These are phyloP conservation scores for Candolleomyces efflorescens DNA, from an alignment of 768 basidiomycete species.

Conservation along the genomic window DNA sequence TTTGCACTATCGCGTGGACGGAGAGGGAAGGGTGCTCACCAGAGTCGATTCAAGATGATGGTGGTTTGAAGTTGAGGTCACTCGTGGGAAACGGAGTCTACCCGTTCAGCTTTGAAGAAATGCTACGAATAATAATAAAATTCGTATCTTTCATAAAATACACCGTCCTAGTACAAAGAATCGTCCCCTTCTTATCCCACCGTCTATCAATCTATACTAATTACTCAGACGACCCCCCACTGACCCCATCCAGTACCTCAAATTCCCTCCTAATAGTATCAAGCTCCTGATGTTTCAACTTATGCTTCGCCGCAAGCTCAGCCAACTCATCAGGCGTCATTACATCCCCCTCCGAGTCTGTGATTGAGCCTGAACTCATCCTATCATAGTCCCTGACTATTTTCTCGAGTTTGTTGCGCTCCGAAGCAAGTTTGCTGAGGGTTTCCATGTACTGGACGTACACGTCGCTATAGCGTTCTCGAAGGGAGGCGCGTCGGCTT, in stretches of 20 bases:
- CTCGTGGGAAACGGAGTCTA: too few species aligned
- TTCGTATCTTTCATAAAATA: too few species aligned
- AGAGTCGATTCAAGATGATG: not conserved
- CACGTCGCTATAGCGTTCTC: constrained; percentile 45
- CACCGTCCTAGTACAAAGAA: too few species aligned
- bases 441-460: constrained; percentile 49
- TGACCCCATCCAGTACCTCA: not conserved
- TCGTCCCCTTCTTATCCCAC: too few species aligned
- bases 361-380: constrained; percentile 29
- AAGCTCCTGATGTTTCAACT: constrained; percentile 48
- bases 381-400: constrained; percentile 39
- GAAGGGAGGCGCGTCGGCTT: constrained; percentile 42
- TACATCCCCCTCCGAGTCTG: constrained; percentile 46
- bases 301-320: constrained; percentile 40
- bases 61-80: not conserved
- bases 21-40: not conserved
- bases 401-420: constrained; percentile 51
- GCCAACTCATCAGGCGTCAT: constrained; percentile 50
- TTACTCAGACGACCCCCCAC: not conserved
- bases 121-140: too few species aligned
- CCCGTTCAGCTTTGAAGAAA: too few species aligned
- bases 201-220: too few species aligned
- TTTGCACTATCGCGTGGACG: too few species aligned
- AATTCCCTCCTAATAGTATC: constrained; percentile 36
- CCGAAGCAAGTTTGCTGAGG: constrained; percentile 42